Evolutionary conservation across 2,329 filamentous ascomycete genomes (phyloP).

Genomic region (Colletotrichum karsti): DNA sequence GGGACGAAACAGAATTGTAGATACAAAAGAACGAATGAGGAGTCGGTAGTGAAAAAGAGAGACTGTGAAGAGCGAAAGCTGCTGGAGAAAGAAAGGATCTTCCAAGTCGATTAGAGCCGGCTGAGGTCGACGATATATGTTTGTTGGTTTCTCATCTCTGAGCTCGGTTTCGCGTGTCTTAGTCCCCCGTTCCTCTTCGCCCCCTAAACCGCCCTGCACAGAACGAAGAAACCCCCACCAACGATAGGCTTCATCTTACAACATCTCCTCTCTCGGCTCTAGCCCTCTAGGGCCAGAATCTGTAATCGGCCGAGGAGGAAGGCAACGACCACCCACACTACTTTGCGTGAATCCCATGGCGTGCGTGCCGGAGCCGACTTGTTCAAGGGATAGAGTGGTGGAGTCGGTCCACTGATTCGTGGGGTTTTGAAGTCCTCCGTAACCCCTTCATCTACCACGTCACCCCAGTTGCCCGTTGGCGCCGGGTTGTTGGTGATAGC

Average conservation of each 20-base stretch:
- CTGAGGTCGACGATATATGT: conserved; percentile 19
- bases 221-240: not conserved
- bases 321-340: not conserved
- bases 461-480: not conserved
- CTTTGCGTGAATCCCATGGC: not conserved
- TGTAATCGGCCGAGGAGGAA: conserved; percentile 2
- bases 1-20: not conserved
- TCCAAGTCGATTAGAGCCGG: not conserved
- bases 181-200: not conserved
- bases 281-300: not conserved
- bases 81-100: conserved; percentile 2
- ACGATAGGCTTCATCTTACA: conserved; percentile 15
- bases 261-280: not conserved
- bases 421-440: conserved; percentile 12
- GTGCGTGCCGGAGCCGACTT: conserved; percentile 7
- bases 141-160: not conserved
- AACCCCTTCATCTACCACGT: conserved; percentile 22
- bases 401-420: conserved; percentile 18
- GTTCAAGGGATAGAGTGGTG: conserved; percentile 11
- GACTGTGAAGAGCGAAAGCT: conserved; percentile 11
- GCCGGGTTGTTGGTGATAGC: conserved; percentile 7
- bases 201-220: not conserved
- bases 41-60: conserved; percentile 13
- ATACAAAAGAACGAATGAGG: conserved; percentile 15
- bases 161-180: not conserved